Evolutionary conservation across 2,329 filamentous ascomycete genomes (phyloP).

Genomic region (Sodiomyces alkalinus): DNA sequence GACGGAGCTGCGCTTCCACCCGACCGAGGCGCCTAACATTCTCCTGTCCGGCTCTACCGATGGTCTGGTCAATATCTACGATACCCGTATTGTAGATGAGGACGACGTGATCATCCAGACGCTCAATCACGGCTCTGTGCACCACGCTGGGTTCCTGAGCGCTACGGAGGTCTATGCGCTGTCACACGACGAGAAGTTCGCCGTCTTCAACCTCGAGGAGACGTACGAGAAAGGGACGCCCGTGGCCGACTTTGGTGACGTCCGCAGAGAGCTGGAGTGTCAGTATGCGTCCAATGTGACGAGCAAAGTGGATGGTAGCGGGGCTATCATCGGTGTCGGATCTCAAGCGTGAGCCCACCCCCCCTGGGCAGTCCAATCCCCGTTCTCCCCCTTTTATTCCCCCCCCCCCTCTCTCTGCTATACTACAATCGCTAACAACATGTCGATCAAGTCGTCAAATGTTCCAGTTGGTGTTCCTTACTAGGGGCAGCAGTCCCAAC

Average conservation of each 20-base stretch:
- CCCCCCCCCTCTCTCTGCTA: slow-evolving; percentile 9
- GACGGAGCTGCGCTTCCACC: slow-evolving; percentile 46
- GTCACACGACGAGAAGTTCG: slow-evolving; percentile 65
- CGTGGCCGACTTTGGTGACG: slow-evolving; percentile 48
- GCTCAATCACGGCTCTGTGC: slow-evolving; percentile 62
- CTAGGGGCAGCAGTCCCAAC: slow-evolving; percentile 23
- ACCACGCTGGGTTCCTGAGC: slow-evolving; percentile 58
- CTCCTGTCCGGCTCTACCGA: slow-evolving; percentile 68
- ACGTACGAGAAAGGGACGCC: slow-evolving; percentile 43
- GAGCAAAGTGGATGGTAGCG: slow-evolving; percentile 40
- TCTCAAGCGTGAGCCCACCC: slow-evolving; percentile 41
- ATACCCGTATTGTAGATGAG: slow-evolving; percentile 55
- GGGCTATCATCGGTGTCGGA: slow-evolving; percentile 49
- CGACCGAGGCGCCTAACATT: slow-evolving; percentile 34
- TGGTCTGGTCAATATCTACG: slow-evolving; percentile 63
- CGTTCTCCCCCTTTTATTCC: slow-evolving; percentile 17
- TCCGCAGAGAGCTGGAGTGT: slow-evolving; percentile 48
- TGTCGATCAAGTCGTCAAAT: slow-evolving; percentile 27
- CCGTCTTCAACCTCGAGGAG: slow-evolving; percentile 55
- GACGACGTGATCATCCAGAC: slow-evolving; percentile 67
- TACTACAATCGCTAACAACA: background rate
- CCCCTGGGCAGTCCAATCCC: slow-evolving; percentile 9
- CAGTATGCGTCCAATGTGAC: slow-evolving; percentile 61
- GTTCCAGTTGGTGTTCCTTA: slow-evolving; percentile 46
- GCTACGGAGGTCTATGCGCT: slow-evolving; percentile 52